Base-by-base conservation (phyloP, 805 yeast species). In the Candida nitratophila region DNA sequence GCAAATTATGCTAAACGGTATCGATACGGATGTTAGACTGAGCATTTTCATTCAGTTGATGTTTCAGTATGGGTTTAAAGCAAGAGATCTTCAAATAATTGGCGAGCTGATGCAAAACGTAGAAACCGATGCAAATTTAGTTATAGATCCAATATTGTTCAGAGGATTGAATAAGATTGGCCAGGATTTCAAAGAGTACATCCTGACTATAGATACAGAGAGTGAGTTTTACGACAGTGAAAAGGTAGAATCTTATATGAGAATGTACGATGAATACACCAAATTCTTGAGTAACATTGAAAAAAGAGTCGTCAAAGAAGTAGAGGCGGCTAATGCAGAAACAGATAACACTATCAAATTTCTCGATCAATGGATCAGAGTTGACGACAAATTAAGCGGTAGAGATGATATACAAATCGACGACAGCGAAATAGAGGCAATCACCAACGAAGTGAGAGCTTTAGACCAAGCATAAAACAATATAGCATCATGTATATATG, bases 311-410 rank as follows among this genome's bases (percentile, higher is more conserved):
- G 35, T 17, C 11, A 11, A n/a, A n/a, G 21, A 9, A 9, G 35
- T 32, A 3, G 19, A 34, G 5, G 12, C 31, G 26, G 45, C 45
- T 12, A 29, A 49, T 16, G 22, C 29, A 2, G 52, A 47, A 8
- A 43, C 50, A 20, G 50, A 45, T 12, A 11, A 29, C 1, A 35
- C 45, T 30, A 44, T 55, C 19, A 26, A 26, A n/a, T 15, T 24
- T 11, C 21, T 55, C 7, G 43, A 44, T 10, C 37, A 44, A 17
- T 56, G 60, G 61, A 43, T 54, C 11, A 32, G 20, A 11, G 15
- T 9, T 7, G 30, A n/a, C n/a, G 37, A 34, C 14, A 3, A 19
- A 3, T 7, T 10, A 7, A 19, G 37, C 11, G 10, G 26, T 3
- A 6, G 22, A 11, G 11, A 34, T n/a, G 16, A 34, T 4, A 6